Evolutionary conservation across 2,329 filamentous ascomycete genomes (phyloP).

Genomic region (Stromatinia cepivora): DNA sequence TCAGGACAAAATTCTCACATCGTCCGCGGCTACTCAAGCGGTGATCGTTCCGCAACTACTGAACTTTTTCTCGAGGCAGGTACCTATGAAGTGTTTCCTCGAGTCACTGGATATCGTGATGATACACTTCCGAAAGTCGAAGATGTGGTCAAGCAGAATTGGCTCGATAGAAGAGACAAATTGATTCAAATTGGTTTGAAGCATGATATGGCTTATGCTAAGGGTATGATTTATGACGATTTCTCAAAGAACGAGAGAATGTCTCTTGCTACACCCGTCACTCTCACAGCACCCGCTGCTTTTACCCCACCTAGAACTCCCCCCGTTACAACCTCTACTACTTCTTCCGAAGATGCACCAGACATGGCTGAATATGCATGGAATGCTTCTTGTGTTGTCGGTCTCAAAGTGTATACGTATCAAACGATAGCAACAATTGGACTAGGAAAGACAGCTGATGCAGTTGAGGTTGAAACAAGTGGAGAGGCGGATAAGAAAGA

Average conservation of each 20-base stretch:
- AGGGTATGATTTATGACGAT: conserved; percentile 44
- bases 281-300: neutral
- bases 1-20: conserved; percentile 55
- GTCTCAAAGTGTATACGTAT: conserved; percentile 1
- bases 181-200: conserved; percentile 56
- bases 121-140: conserved; percentile 44
- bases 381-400: conserved; percentile 7
- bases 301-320: neutral
- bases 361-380: neutral
- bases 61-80: conserved; percentile 58
- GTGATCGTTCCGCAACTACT: conserved; percentile 56
- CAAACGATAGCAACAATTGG: conserved; percentile 11
- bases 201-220: conserved; percentile 59
- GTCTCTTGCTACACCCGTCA: neutral
- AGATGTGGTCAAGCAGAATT: conserved; percentile 52
- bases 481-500: too few species aligned
- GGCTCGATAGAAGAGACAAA: conserved; percentile 52
- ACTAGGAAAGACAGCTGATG: neutral
- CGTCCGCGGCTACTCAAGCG: conserved; percentile 47
- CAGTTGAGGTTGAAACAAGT: neutral
- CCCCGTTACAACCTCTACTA: neutral
- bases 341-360: neutral
- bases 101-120: conserved; percentile 51
- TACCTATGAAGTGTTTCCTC: conserved; percentile 56
- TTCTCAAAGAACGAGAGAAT: neutral